Base-by-base conservation (phyloP, 2,329 filamentous ascomycete species). In the Cladosporium halotolerans region DNA sequence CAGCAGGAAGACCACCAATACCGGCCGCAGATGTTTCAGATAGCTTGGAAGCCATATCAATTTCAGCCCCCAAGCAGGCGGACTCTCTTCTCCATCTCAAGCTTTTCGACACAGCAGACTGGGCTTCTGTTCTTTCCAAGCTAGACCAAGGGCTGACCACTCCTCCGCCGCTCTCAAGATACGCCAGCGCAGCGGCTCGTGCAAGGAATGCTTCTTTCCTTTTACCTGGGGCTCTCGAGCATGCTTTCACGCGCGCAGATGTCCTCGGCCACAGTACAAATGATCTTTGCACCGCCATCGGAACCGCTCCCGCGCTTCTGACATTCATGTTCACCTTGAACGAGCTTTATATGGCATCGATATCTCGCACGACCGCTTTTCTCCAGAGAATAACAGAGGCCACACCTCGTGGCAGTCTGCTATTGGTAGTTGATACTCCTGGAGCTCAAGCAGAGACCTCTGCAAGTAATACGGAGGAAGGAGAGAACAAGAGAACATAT, bases 261-360 rank as follows among this genome's bases (percentile, higher is more conserved):
- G 65, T 82, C 3, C 70, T 84, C 1, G 63, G 65, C 2, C 62
- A 73, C 9, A 64, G 69, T 2, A 58, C 81, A 1, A 49, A 59
- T 5, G 53, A 60, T 0, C 36, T 71, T 44, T 31, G 48, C 32
- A n/a, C 40, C 18, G 9, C 6, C 60, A 72, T 5, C 33, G 62
- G 11, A 57, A 59, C 7, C 13, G n/a, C 39, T 31, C 45, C 43
- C 18, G 23, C 41, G 64, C 60, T 96, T 1, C 75, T 95, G 11
- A 96, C 91, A 0, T 73, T 97, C 10, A 82, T 97, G 72, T 99
- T 97, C 76, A 96, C 92, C 0, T 79, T 97, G 44, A 97, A 97
- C 69, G 93, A 99, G 72, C 82, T 99, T 0, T 97, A 96, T 74
- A 86, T 88, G 0, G 76, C 81, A 0, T 89, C 85, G 1, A 81